These are phyloP conservation scores for Ulota crispa DNA, from an alignment of 225 moss, liverwort and hornwort genomes.

Conservation along the genomic window DNA sequence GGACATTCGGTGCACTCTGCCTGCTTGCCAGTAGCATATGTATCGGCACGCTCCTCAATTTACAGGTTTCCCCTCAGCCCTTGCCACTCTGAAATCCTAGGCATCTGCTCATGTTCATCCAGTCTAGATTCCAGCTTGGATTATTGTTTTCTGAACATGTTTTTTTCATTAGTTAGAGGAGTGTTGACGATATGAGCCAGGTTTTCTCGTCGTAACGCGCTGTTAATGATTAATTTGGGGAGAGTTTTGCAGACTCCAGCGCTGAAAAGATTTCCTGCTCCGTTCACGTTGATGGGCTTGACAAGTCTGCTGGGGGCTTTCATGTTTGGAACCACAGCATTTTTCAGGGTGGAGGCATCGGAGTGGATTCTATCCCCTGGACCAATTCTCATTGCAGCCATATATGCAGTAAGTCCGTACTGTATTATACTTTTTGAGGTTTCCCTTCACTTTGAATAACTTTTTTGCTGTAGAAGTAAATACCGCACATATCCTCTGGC, in stretches of 20 bases:
- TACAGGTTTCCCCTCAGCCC: conserved; percentile 52
- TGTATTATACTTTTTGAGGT: not conserved
- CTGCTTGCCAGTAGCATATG: conserved; percentile 47
- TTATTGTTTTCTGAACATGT: too few relatives aligned
- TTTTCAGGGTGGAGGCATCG: conserved; percentile 50
- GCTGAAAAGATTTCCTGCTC: conserved; percentile 68
- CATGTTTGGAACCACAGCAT: conserved; percentile 53
- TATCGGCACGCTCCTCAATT: conserved; percentile 45
- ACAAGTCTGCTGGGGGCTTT: conserved; percentile 46
- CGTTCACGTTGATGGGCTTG: conserved; percentile 59
- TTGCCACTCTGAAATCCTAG: not conserved
- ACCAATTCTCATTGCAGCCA: conserved; percentile 51
- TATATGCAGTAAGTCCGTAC: conserved; percentile 62
- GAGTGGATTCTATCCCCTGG: conserved; percentile 58
- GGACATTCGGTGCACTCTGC: conserved; percentile 71
- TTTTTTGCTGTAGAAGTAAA: not conserved
- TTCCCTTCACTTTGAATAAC: not conserved
- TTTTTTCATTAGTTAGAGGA: not conserved
- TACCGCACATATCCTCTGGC: too few relatives aligned
- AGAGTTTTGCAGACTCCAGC: conserved; percentile 39
- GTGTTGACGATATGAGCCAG: not conserved
- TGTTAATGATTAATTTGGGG: not conserved
- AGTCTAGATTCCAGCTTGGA: too few relatives aligned
- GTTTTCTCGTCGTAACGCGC: not conserved
- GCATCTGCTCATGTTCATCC: too few relatives aligned